phyloP scores from a whole-genome alignment of 192 early-diverging fungal species.

The Lobulomyces angularis region DNA sequence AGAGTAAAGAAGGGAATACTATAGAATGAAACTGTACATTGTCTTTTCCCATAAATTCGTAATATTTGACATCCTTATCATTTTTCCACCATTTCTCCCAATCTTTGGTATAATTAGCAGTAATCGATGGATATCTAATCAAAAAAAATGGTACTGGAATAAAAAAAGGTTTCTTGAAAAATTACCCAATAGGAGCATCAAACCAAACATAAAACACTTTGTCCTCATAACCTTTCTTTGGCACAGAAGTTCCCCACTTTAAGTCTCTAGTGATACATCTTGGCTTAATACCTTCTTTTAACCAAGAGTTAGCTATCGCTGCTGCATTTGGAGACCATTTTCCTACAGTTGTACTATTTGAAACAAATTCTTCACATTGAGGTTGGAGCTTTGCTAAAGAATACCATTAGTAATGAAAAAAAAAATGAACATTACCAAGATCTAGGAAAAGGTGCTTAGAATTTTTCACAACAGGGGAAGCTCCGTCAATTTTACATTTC shows the following conservation, averaged over 20 bases:
- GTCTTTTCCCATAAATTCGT: conserved; percentile 99
- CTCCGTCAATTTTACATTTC: conserved; percentile 83
- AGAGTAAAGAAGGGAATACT: conserved; percentile 81
- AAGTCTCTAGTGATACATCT: conserved; percentile 97
- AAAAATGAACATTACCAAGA: too few relatives aligned
- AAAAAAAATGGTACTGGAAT: neutral
- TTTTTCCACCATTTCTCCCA: conserved; percentile 99
- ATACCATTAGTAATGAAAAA: too few relatives aligned
- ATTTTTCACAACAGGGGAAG: conserved; percentile 62
- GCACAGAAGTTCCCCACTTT: conserved; percentile 96
- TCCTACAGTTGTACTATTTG: conserved; percentile 25
- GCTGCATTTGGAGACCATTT: conserved; percentile 80
- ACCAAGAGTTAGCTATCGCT: conserved; percentile 82
- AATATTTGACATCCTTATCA: conserved; percentile 85
- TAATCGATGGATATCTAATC: conserved; percentile 79
- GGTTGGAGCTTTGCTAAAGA: conserved; percentile 64
- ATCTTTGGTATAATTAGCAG: conserved; percentile 82
- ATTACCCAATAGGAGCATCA: conserved; percentile 84
- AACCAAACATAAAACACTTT: conserved; percentile 99
- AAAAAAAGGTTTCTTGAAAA: conserved; percentile 4
- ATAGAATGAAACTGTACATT: conserved; percentile 99
- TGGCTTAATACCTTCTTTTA: conserved; percentile 81
- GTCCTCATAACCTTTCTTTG: conserved; percentile 62
- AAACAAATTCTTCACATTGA: conserved; percentile 62
- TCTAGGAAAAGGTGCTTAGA: conserved; percentile 89